A percentile compares a stretch with the other conserved stretches of the same genome.
Evolutionary conservation across 306 rosid species (phyloP).

Genomic region (Castanopsis chinensis): DNA sequence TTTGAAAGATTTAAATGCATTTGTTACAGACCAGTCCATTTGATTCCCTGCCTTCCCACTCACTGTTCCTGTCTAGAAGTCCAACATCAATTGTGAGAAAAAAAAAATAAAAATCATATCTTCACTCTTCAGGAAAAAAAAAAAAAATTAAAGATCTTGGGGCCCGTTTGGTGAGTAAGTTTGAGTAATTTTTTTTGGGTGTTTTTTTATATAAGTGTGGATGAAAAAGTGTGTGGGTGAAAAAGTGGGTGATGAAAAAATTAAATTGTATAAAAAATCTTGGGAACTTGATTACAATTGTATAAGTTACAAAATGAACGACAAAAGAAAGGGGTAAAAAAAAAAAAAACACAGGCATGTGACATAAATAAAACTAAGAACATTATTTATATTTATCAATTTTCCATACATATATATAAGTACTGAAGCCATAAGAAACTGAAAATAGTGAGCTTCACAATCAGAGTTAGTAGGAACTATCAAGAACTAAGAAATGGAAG

Average conservation of each 20-base stretch:
- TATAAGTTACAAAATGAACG: not conserved
- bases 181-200: too few relatives aligned
- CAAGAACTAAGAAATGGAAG: not conserved
- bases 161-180: too few relatives aligned
- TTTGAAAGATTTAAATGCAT: slow-evolving; percentile 61
- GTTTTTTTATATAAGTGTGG: too few relatives aligned
- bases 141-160: not conserved
- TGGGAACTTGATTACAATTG: not conserved
- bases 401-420: too few relatives aligned
- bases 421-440: not conserved
- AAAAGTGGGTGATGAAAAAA: too few relatives aligned
- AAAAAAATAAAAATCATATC: not conserved
- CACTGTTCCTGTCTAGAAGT: slow-evolving; percentile 40
- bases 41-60: slow-evolving; percentile 37
- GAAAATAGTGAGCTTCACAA: not conserved
- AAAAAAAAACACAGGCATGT: not conserved
- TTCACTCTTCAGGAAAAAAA: too few relatives aligned
- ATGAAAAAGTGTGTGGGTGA: too few relatives aligned
- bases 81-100: not conserved
- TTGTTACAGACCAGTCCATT: slow-evolving; percentile 81
- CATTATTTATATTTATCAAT: too few relatives aligned
- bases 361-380: not conserved
- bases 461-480: not conserved
- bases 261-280: not conserved
- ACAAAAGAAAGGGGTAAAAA: not conserved